phyloP scores from a whole-genome alignment of 805 yeast genomes.

The Spathaspora arborariae region DNA sequence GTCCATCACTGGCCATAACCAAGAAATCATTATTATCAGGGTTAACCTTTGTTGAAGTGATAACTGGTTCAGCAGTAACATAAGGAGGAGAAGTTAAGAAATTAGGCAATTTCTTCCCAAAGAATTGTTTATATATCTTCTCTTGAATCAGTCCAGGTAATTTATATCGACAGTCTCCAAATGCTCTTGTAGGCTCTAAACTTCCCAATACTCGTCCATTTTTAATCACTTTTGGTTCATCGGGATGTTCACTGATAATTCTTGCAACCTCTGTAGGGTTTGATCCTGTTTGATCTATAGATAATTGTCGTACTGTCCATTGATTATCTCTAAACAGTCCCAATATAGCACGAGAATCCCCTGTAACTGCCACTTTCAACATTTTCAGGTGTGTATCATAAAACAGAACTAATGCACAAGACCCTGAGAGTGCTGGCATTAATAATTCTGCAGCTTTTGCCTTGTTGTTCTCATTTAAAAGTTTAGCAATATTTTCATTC shows the following conservation, averaged over 20 bases:
- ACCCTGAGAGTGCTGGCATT: conserved; percentile 93
- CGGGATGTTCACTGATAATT: conserved; percentile 84
- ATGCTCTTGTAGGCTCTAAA: conserved; percentile 92
- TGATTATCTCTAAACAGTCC: conserved; percentile 67
- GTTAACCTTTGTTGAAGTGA: conserved; percentile 73
- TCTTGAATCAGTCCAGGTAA: conserved; percentile 76
- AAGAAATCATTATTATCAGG: conserved; percentile 76
- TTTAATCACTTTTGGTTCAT: conserved; percentile 76
- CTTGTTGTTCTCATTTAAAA: conserved; percentile 64
- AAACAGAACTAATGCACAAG: conserved; percentile 86
- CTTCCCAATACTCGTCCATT: conserved; percentile 91
- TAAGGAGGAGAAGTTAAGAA: conserved; percentile 87
- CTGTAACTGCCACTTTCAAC: conserved; percentile 90
- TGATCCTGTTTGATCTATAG: conserved; percentile 92
- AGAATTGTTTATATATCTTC: conserved; percentile 66
- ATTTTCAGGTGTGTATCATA: conserved; percentile 72
- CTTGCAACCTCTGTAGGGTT: conserved; percentile 84
- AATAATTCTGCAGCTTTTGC: conserved; percentile 68
- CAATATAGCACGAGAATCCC: conserved; percentile 90
- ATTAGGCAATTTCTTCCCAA: conserved; percentile 75
- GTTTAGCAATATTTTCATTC: conserved; percentile 61
- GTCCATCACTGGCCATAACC: conserved; percentile 92
- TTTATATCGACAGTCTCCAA: conserved; percentile 95
- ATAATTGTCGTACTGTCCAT: conserved; percentile 86
- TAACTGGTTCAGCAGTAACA: conserved; percentile 94